Percentiles rank a stretch among this genome's conserved stretches.
Evolutionary conservation across 495 filamentous ascomycete species (phyloP).

Genomic region (Mycothermus thermophilus): DNA sequence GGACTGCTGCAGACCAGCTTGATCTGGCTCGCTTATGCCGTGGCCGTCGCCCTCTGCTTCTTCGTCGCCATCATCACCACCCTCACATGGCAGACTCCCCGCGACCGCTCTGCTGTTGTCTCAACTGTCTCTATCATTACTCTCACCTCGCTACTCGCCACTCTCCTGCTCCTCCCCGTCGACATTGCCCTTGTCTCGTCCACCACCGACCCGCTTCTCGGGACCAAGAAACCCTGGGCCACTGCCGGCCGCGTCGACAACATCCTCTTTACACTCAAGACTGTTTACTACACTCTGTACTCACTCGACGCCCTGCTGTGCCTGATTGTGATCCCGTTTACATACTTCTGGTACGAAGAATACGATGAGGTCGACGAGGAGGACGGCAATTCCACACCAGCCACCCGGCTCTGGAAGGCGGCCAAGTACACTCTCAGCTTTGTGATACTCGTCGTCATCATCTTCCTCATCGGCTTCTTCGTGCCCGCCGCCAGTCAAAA

Average conservation of each 20-base stretch:
- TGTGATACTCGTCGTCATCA: conserved; percentile 57
- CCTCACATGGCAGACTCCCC: conserved; percentile 72
- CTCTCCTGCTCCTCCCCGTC: conserved; percentile 81
- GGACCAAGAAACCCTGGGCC: conserved; percentile 89
- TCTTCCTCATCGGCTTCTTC: conserved; percentile 90
- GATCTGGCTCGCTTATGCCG: conserved; percentile 84
- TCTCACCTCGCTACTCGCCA: conserved; percentile 75
- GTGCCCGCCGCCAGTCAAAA: conserved; percentile 56
- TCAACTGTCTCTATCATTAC: conserved; percentile 74
- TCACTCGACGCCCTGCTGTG: conserved; percentile 85
- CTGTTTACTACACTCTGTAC: conserved; percentile 88
- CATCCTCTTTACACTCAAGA: conserved; percentile 64
- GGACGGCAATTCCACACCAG: conserved; percentile 55
- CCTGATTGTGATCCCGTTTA: conserved; percentile 80
- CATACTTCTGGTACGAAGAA: conserved; percentile 98
- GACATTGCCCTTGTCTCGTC: conserved; percentile 91
- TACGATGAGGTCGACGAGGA: conserved; percentile 76
- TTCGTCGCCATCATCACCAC: conserved; percentile 67
- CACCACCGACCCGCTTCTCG: conserved; percentile 59
- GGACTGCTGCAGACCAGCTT: conserved; percentile 65
- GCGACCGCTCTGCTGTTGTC: conserved; percentile 69
- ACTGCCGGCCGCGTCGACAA: conserved; percentile 59
- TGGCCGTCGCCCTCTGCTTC: conserved; percentile 58
- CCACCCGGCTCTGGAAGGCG: conserved; percentile 60
- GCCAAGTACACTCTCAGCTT: conserved; percentile 86